Conservation (phyloP, 2,329 filamentous ascomycete genomes). For the Cercospora zeina region DNA sequence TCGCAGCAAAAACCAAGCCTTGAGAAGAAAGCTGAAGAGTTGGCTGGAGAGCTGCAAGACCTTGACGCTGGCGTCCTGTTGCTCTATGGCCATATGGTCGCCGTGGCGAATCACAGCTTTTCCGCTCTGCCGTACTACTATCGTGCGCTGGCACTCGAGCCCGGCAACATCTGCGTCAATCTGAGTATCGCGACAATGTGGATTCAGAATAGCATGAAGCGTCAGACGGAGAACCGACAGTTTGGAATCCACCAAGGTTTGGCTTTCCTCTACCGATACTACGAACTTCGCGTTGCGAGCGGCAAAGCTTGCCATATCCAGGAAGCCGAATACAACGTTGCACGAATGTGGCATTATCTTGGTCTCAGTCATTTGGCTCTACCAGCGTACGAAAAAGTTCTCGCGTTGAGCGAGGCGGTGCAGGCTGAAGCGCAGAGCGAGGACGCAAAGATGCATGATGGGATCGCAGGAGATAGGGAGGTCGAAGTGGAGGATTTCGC, state of each 20-base stretch:
- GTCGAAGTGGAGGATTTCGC: slow-evolving; percentile 58
- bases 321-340: slow-evolving; percentile 82
- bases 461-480: slow-evolving; percentile 34
- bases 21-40: slow-evolving; percentile 34
- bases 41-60: slow-evolving; percentile 24
- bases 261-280: slow-evolving; percentile 75
- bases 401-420: slow-evolving; percentile 54
- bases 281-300: slow-evolving; percentile 55
- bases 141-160: slow-evolving; percentile 64
- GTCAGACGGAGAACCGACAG: slow-evolving; percentile 86
- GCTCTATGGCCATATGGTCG: slow-evolving; percentile 79
- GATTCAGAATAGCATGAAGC: slow-evolving; percentile 83
- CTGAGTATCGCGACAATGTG: slow-evolving; percentile 81
- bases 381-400: slow-evolving; percentile 65
- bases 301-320: slow-evolving; percentile 55
- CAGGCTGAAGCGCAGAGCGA: slow-evolving; percentile 37
- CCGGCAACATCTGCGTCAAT: slow-evolving; percentile 73
- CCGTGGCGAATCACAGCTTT: slow-evolving; percentile 77
- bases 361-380: slow-evolving; percentile 72
- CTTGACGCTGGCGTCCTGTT: slow-evolving; percentile 81
- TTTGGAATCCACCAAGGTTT: slow-evolving; percentile 84
- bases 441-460: slow-evolving; percentile 40
- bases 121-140: slow-evolving; percentile 88
- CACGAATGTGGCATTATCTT: slow-evolving; percentile 71
- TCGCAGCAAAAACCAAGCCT: slow-evolving; percentile 45